phyloP scores from a whole-genome alignment of 139 green algal genomes.

The Tetradesmus obliquus region DNA sequence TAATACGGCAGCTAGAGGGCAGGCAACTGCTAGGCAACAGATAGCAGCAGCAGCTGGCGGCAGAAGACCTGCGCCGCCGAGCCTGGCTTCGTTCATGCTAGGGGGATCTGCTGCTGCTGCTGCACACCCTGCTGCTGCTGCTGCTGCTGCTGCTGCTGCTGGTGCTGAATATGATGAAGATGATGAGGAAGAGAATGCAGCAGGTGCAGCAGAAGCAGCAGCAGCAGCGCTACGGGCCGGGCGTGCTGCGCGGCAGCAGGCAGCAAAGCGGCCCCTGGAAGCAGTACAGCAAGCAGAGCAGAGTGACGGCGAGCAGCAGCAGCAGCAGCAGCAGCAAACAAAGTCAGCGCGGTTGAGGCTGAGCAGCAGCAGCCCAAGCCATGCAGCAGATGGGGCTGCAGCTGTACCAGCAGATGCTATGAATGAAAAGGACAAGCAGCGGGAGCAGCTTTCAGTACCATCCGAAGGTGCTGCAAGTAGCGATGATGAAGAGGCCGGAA shows the following conservation, averaged over 20 bases:
- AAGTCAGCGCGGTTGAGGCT: not conserved
- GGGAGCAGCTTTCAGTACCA: not conserved
- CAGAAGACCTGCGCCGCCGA: not conserved
- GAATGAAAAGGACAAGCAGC: not conserved
- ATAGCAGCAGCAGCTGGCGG: not conserved
- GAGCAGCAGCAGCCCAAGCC: not conserved
- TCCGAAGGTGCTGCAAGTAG: too few relatives aligned
- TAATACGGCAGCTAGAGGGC: not conserved
- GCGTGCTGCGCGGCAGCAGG: not conserved
- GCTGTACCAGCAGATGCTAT: not conserved
- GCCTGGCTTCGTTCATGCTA: conserved; percentile 10
- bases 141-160: conserved; percentile 2
- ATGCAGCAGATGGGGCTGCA: not conserved
- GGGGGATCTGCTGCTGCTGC: conserved; percentile 1
- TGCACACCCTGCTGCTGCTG: conserved; percentile 4
- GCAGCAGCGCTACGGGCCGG: not conserved
- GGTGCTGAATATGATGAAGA: not conserved
- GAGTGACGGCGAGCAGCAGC: not conserved
- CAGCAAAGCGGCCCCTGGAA: not conserved
- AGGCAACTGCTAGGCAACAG: not conserved
- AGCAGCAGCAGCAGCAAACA: not conserved
- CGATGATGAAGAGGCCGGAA: not conserved
- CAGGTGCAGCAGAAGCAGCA: conserved; percentile 21
- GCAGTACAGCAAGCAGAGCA: not conserved
- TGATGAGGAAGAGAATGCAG: not conserved